These are phyloP conservation scores for Mycena rebaudengoi DNA, from an alignment of 768 basidiomycete genomes.

Conservation along the genomic window DNA sequence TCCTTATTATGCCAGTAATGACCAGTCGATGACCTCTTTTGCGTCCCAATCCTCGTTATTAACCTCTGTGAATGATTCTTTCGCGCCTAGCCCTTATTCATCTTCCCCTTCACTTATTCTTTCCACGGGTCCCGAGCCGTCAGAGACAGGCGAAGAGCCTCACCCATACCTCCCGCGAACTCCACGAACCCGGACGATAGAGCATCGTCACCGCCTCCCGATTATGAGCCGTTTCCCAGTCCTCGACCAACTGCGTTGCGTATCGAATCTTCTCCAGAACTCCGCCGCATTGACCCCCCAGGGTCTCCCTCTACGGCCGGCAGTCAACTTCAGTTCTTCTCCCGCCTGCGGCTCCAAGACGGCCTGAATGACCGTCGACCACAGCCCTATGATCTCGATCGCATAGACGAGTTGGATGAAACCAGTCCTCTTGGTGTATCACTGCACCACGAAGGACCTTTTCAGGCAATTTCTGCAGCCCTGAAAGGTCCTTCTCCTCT, in stretches of 20 bases:
- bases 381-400: slow-evolving; percentile 56
- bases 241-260: slow-evolving; percentile 4
- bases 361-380: neutral
- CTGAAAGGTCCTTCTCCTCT: slow-evolving; percentile 35
- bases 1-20: neutral
- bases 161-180: neutral
- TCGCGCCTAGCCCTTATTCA: neutral
- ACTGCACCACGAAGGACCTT: slow-evolving; percentile 79
- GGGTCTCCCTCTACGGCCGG: slow-evolving; percentile 11
- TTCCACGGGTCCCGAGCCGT: neutral
- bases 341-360: neutral
- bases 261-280: slow-evolving; percentile 24
- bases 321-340: neutral
- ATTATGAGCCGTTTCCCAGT: slow-evolving; percentile 13
- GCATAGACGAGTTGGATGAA: slow-evolving; percentile 83
- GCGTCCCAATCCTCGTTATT: slow-evolving; percentile 12
- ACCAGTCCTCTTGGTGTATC: slow-evolving; percentile 70
- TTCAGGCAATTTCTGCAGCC: slow-evolving; percentile 63
- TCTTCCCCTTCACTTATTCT: neutral
- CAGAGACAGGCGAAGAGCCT: neutral
- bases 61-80: slow-evolving; percentile 8
- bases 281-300: slow-evolving; percentile 17
- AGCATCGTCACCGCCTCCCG: slow-evolving; percentile 24
- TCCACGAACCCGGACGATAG: neutral
- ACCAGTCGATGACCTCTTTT: neutral